Percentiles rank a stretch among this genome's conserved stretches.
phyloP scores from a whole-genome alignment of 768 basidiomycete genomes.

The Podaxis carcinomalis region DNA sequence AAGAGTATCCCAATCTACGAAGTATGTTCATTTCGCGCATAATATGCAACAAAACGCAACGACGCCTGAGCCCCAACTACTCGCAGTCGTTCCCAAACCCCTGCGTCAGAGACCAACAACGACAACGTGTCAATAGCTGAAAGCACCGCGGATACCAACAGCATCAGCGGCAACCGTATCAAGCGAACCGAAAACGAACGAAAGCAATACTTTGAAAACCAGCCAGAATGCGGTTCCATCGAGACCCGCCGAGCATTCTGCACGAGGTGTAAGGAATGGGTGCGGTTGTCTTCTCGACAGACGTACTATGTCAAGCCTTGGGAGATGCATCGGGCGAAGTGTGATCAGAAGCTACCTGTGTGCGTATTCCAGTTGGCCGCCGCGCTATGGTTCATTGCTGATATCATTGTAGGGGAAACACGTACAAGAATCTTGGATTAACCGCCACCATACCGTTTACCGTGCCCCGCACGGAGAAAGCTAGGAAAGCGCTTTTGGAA shows the following conservation, averaged over 20 bases:
- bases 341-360: constrained; percentile 37
- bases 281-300: constrained; percentile 51
- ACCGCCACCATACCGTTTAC: constrained; percentile 21
- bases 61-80: not conserved
- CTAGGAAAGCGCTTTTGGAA: constrained; percentile 40
- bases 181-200: constrained; percentile 62
- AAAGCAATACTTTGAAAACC: constrained; percentile 58
- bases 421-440: constrained; percentile 15
- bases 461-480: constrained; percentile 37
- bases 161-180: constrained; percentile 31
- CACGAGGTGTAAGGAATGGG: constrained; percentile 50
- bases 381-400: constrained; percentile 17
- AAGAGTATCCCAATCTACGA: not conserved
- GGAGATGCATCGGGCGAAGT: constrained; percentile 54
- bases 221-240: constrained; percentile 51
- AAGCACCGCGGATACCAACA: constrained; percentile 26
- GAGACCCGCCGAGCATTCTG: constrained; percentile 60
- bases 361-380: not conserved
- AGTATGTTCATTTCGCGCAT: not conserved
- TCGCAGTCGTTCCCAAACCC: constrained; percentile 7
- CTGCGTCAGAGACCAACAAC: constrained; percentile 16
- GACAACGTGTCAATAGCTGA: constrained; percentile 53
- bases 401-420: constrained; percentile 11
- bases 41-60: too few relatives aligned
- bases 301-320: constrained; percentile 58